Evolutionary conservation across 2,329 filamentous ascomycete genomes (phyloP), one percentile per base, ranked within the genome.

Genomic region (Trichophyton rubrum): DNA sequence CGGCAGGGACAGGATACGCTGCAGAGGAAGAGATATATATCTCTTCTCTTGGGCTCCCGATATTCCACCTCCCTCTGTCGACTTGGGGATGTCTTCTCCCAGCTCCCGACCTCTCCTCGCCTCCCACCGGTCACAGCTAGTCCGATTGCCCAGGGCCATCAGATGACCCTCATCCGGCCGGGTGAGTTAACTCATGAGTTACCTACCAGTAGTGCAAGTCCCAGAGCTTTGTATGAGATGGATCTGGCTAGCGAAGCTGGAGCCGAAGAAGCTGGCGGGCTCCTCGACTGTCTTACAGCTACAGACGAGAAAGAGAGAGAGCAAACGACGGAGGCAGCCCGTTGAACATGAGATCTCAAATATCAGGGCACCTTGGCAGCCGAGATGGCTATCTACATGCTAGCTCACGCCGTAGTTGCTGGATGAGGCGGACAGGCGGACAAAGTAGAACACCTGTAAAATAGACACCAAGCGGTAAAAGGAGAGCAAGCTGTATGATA

Each of bases 401-500:
- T 43, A n/a, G n/a, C 40, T 43, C n/a, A 43, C 40, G n/a, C n/a
- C 15, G 40, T n/a, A 43, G 40, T 43, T 43, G 40, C 15, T 17
- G 40, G 17, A 43, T 7, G 27, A 30, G 27, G 27, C 27, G 27
- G 40, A 43, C 40, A 43, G 40, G 2, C 40, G 15, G n/a, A 17
- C 7, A n/a, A 43, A 17, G 15, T 43, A n/a, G n/a, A 17, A 43
- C 40, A n/a, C n/a, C n/a, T 43, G 40, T 43, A 43, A n/a, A 43
- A 17, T 43, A 43, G n/a, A 43, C 15, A 43, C 15, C 15, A 43
- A 17, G 2, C 4, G 40, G n/a, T 15, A 15, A n/a, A 43, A 15
- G n/a, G 33, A 13, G 33, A 43, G 40, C 40, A 43, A 43, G 66
- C 66, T 76, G 75, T 68, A 81, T 81, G 79, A 77, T 43, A 43